Percentiles rank a stretch among this genome's conserved stretches.
Conservation (phyloP, 129 eudicot genomes). For the Lactuca saligna region DNA sequence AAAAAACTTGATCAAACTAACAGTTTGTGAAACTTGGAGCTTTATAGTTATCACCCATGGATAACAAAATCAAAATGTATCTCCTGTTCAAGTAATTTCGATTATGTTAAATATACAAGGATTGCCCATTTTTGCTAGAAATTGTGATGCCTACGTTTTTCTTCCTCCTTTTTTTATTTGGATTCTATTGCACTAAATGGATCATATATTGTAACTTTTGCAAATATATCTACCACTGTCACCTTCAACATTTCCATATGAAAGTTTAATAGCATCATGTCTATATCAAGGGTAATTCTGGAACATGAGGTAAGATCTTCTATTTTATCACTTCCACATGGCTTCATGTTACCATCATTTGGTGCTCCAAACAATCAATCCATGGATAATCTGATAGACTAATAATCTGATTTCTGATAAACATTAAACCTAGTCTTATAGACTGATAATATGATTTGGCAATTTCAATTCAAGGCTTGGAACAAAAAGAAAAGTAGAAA, state of each 20-base stretch:
- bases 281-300: constrained; percentile 7
- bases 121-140: constrained; percentile 44
- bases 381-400: too few relatives aligned
- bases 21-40: constrained; percentile 58
- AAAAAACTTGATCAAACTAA: constrained; percentile 61
- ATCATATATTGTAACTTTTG: constrained; percentile 52
- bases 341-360: too few relatives aligned
- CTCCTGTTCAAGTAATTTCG: constrained; percentile 93
- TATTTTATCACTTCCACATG: too few relatives aligned
- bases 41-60: constrained; percentile 68
- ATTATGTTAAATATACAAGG: constrained; percentile 64
- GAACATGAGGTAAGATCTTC: constrained; percentile 8
- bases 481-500: too few relatives aligned
- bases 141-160: constrained; percentile 51
- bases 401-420: too few relatives aligned
- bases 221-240: constrained; percentile 59
- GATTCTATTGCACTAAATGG: constrained; percentile 58
- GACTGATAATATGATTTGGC: too few relatives aligned
- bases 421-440: too few relatives aligned
- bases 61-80: constrained; percentile 56
- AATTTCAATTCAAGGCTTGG: too few relatives aligned
- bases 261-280: constrained; percentile 41
- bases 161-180: constrained; percentile 67
- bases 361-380: too few relatives aligned
- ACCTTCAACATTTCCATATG: constrained; percentile 64